Conservation (phyloP, 148 eudicot species). For the Nepenthes gracilis region DNA sequence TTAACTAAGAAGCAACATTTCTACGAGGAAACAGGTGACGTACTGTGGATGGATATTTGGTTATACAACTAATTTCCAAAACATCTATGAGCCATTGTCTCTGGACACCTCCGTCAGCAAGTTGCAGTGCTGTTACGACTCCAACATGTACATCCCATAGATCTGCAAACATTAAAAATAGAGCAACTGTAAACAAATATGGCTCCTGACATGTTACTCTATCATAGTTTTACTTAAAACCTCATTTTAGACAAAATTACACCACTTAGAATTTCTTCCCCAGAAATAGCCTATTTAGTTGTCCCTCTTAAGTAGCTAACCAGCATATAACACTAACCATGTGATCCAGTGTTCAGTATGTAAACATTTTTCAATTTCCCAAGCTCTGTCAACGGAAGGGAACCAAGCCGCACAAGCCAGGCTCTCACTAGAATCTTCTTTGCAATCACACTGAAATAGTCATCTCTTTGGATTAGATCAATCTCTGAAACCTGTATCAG, state of each 20-base stretch:
- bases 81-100: constrained; percentile 80
- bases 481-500: constrained; percentile 40
- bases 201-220: neutral
- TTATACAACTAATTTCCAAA: constrained; percentile 72
- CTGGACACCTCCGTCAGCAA: constrained; percentile 44
- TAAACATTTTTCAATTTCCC: constrained; percentile 44
- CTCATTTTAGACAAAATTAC: too few species aligned
- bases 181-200: neutral
- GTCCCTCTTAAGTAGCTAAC: too few species aligned
- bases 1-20: neutral
- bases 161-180: constrained; percentile 25
- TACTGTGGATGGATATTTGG: constrained; percentile 84
- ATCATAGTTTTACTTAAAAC: neutral
- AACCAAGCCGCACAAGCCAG: constrained; percentile 49
- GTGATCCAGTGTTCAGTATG: constrained; percentile 35
- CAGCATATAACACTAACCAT: constrained; percentile 35
- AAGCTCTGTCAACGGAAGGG: constrained; percentile 58
- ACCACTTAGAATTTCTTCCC: too few species aligned
- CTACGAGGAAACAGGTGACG: constrained; percentile 3
- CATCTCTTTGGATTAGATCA: constrained; percentile 26
- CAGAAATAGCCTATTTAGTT: too few species aligned
- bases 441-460: constrained; percentile 13
- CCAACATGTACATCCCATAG: constrained; percentile 69
- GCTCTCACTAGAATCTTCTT: constrained; percentile 51
- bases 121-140: constrained; percentile 51